These are phyloP conservation scores for Nothophaeocryptopus gaeumannii DNA, from an alignment of 2,329 filamentous ascomycete species.

Conservation along the genomic window DNA sequence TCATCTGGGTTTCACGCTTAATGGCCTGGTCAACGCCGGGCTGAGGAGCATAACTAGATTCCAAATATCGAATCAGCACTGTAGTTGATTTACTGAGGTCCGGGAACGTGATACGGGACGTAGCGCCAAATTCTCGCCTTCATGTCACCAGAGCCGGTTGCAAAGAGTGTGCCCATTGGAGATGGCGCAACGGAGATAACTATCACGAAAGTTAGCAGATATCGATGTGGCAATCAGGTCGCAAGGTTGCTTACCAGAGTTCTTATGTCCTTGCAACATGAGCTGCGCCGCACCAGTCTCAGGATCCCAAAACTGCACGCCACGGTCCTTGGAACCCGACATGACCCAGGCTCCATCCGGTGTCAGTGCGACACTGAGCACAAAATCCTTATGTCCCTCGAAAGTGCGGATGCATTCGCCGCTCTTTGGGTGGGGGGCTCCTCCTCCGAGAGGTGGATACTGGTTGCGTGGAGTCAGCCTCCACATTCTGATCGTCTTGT, in stretches of 20 bases:
- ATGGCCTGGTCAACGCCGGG: too few relatives aligned
- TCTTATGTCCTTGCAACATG: conserved; percentile 98
- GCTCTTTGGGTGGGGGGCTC: conserved; percentile 57
- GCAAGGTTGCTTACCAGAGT: conserved; percentile 63
- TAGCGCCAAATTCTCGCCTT: conserved; percentile 96
- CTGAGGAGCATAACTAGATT: not conserved
- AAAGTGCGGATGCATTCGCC: conserved; percentile 96
- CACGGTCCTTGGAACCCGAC: conserved; percentile 93
- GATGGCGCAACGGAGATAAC: conserved; percentile 97
- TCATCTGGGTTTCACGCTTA: too few relatives aligned
- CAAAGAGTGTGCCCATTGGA: conserved; percentile 82
- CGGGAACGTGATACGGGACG: conserved; percentile 18
- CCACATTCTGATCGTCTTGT: conserved; percentile 99
- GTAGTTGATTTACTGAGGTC: not conserved
- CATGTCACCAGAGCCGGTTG: conserved; percentile 96
- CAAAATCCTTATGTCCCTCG: conserved; percentile 97
- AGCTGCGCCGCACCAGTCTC: conserved; percentile 89
- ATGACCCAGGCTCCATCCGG: conserved; percentile 95
- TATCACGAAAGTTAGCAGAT: conserved; percentile 30
- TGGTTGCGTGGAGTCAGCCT: conserved; percentile 65
- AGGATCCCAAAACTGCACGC: conserved; percentile 98
- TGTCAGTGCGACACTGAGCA: conserved; percentile 90
- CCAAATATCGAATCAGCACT: conserved; percentile 3
- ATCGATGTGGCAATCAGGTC: not conserved
- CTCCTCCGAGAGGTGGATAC: conserved; percentile 46